Percentiles rank a stretch among this genome's conserved stretches.
Conservation (phyloP, 1,284 basidiomycete genomes). For the Polyporus tsugae region DNA sequence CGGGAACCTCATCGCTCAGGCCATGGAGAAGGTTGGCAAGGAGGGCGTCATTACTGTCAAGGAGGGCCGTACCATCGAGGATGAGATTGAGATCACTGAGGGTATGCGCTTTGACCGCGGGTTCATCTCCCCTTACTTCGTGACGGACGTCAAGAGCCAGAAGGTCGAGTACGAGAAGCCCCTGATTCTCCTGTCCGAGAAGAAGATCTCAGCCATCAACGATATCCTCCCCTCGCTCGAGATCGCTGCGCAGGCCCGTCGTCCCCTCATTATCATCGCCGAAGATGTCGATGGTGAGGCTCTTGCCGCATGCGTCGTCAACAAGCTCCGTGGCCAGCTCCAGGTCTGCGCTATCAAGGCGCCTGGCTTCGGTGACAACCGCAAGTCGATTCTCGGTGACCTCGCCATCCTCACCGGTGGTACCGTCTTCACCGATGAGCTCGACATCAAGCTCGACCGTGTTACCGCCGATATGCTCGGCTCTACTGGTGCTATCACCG, state of each 20-base stretch:
- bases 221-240: slow-evolving; percentile 97
- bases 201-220: slow-evolving; percentile 96
- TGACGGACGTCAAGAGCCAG: slow-evolving; percentile 98
- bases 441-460: slow-evolving; percentile 97
- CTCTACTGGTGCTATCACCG: slow-evolving; percentile 89
- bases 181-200: slow-evolving; percentile 92
- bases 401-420: slow-evolving; percentile 97
- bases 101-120: slow-evolving; percentile 99
- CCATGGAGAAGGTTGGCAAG: slow-evolving; percentile 99
- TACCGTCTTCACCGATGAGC: slow-evolving; percentile 97
- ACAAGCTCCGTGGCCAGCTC: slow-evolving; percentile 98
- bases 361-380: slow-evolving; percentile 98
- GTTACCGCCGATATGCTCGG: slow-evolving; percentile 92
- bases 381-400: slow-evolving; percentile 97
- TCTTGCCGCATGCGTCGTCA: slow-evolving; percentile 95
- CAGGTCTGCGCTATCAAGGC: slow-evolving; percentile 95
- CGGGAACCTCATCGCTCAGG: slow-evolving; percentile 96
- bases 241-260: slow-evolving; percentile 89
- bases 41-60: slow-evolving; percentile 99
- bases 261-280: slow-evolving; percentile 95
- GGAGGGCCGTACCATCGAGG: slow-evolving; percentile 97
- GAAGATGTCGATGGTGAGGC: slow-evolving; percentile 99
- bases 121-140: slow-evolving; percentile 98
- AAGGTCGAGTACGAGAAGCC: slow-evolving; percentile 99
- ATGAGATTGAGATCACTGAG: slow-evolving; percentile 99